phyloP scores from a whole-genome alignment of 768 basidiomycete species.

The Tricholoma bakamatsutake region DNA sequence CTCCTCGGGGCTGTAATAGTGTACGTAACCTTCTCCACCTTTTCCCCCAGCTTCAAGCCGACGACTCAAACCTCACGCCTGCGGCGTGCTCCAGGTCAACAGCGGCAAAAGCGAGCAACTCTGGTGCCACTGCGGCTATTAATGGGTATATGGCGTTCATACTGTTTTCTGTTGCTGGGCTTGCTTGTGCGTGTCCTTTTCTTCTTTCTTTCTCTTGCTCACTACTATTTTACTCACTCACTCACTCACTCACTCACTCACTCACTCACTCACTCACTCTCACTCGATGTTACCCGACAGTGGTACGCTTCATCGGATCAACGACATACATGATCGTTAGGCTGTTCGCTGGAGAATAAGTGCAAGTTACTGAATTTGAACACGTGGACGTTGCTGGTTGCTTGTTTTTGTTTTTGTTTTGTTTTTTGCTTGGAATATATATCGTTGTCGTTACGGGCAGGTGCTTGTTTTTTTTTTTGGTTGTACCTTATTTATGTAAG shows the following conservation, averaged over 20 bases:
- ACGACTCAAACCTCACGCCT: too few species aligned
- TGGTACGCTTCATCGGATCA: conserved; percentile 80
- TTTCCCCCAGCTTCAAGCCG: too few species aligned
- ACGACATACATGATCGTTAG: conserved; percentile 80
- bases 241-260: too few species aligned
- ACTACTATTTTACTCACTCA: too few species aligned
- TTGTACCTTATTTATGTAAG: too few species aligned
- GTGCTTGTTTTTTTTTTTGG: too few species aligned
- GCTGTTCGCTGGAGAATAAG: conserved; percentile 83
- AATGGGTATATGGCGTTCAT: conserved; percentile 88
- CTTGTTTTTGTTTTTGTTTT: too few species aligned
- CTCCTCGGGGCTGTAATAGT: conserved; percentile 71
- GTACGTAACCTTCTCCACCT: conserved; percentile 33
- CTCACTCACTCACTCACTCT: too few species aligned
- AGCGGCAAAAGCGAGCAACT: conserved; percentile 43
- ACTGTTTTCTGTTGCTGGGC: conserved; percentile 80
- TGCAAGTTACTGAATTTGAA: too few species aligned
- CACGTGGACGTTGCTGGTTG: too few species aligned
- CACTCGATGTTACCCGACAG: conserved; percentile 34
- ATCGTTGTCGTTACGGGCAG: too few species aligned
- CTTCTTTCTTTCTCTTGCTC: conserved; percentile 1
- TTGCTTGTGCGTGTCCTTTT: conserved; percentile 62
- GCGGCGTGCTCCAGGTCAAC: conserved; percentile 27
- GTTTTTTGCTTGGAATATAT: too few species aligned
- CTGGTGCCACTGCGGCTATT: conserved; percentile 48